Percentiles rank a stretch among this genome's conserved stretches.
phyloP scores from a whole-genome alignment of 2,329 filamentous ascomycete genomes.

The Penicillium decumbens region DNA sequence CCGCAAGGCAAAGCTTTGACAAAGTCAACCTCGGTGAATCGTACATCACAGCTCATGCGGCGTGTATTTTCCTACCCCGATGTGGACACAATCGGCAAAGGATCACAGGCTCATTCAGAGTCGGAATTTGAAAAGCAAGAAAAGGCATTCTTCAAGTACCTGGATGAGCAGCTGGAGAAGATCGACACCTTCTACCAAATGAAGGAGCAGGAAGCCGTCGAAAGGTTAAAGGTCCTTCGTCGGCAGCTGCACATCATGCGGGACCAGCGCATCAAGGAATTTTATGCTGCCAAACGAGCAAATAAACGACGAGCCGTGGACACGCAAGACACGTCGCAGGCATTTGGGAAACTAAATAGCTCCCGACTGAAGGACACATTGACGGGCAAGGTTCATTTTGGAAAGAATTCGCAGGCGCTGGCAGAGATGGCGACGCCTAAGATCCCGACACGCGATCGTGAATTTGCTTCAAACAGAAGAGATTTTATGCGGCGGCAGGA shows the following conservation, averaged over 20 bases:
- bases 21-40: slow-evolving; percentile 25
- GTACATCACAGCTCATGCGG: slow-evolving; percentile 33
- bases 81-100: slow-evolving; percentile 40
- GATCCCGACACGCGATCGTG: slow-evolving; percentile 29
- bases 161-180: slow-evolving; percentile 82
- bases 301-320: slow-evolving; percentile 21
- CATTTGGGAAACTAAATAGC: slow-evolving; percentile 23
- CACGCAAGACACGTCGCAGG: slow-evolving; percentile 19
- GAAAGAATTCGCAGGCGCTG: slow-evolving; percentile 54
- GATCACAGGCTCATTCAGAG: slow-evolving; percentile 53
- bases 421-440: slow-evolving; percentile 42
- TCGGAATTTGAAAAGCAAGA: slow-evolving; percentile 67
- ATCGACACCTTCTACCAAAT: slow-evolving; percentile 83
- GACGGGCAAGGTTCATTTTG: slow-evolving; percentile 46
- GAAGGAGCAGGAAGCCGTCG: slow-evolving; percentile 80
- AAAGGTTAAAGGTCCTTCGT: slow-evolving; percentile 65
- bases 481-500: slow-evolving; percentile 50
- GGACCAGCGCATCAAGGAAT: slow-evolving; percentile 70
- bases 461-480: slow-evolving; percentile 33
- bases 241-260: slow-evolving; percentile 92
- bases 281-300: slow-evolving; percentile 48
- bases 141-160: slow-evolving; percentile 79
- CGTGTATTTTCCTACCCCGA: slow-evolving; percentile 39
- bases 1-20: slow-evolving; percentile 21
- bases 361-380: slow-evolving; percentile 39